Percentiles rank a stretch among this genome's conserved stretches.
Evolutionary conservation across 805 yeast species (phyloP).

Genomic region (Saturnispora galanensis): DNA sequence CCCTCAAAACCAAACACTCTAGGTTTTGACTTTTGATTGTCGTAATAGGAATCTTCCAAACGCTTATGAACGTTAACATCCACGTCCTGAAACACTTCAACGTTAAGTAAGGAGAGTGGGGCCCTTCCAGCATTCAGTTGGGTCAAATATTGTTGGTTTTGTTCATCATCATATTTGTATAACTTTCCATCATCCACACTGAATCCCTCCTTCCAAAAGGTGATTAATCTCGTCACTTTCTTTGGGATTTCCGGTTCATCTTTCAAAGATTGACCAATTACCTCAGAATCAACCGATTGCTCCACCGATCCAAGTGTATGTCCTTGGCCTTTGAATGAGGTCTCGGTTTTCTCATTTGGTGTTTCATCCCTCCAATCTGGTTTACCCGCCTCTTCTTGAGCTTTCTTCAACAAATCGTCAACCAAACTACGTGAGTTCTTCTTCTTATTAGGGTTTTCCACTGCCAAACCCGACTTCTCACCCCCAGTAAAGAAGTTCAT

Average conservation of each 20-base stretch:
- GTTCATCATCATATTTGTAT: conserved; percentile 84
- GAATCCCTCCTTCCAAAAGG: conserved; percentile 96
- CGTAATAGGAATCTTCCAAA: conserved; percentile 66
- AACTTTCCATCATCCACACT: conserved; percentile 88
- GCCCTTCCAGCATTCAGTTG: conserved; percentile 87
- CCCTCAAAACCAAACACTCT: conserved; percentile 63
- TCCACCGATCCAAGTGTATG: conserved; percentile 42
- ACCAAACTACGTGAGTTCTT: conserved; percentile 31
- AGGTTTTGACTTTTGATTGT: conserved; percentile 36
- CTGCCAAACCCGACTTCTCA: conserved; percentile 71
- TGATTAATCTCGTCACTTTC: conserved; percentile 69
- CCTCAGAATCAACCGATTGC: conserved; percentile 26
- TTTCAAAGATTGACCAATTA: conserved; percentile 11
- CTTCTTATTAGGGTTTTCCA: conserved; percentile 54
- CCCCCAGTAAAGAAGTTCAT: conserved; percentile 44
- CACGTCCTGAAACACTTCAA: conserved; percentile 84
- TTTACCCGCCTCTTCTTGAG: conserved; percentile 51
- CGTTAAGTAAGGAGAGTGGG: conserved; percentile 73
- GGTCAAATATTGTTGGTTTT: conserved; percentile 65
- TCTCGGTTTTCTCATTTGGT: conserved; percentile 17
- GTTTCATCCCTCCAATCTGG: conserved; percentile 27
- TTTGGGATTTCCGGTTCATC: conserved; percentile 24
- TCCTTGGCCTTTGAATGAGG: conserved; percentile 40
- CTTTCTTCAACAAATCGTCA: conserved; percentile 53
- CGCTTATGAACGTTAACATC: conserved; percentile 80